Evolutionary conservation across 768 basidiomycete species (phyloP).

Genomic region (Leccinum sublutescens): DNA sequence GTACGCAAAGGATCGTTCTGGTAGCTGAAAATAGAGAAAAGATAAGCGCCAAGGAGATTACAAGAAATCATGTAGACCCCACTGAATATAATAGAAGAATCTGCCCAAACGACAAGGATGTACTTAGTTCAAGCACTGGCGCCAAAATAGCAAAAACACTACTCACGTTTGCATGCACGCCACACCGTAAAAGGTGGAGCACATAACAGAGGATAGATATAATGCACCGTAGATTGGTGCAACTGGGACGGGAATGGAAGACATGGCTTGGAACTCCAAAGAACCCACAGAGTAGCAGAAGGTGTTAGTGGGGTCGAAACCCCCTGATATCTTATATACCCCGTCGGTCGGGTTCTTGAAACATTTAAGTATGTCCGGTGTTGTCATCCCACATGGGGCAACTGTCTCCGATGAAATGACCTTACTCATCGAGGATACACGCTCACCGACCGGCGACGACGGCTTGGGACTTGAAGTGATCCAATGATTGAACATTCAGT

Average conservation of each 20-base stretch:
- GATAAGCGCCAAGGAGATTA: not conserved
- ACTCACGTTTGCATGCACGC: conserved; percentile 11
- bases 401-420: not conserved
- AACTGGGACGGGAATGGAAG: conserved; percentile 3
- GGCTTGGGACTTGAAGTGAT: not conserved
- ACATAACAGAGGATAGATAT: conserved; percentile 2
- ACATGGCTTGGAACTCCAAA: not conserved
- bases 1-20: conserved; percentile 1
- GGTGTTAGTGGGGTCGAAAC: not conserved
- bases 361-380: not conserved
- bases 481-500: not conserved
- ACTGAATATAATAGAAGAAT: conserved; percentile 12
- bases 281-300: not conserved
- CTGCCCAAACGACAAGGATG: not conserved
- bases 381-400: not conserved
- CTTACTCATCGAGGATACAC: not conserved
- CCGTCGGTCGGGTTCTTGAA: not conserved
- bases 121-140: not conserved
- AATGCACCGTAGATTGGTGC: conserved; percentile 3
- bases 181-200: conserved; percentile 7
- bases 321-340: not conserved
- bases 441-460: not conserved
- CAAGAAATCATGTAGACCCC: not conserved
- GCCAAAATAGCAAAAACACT: not conserved
- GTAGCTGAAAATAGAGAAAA: not conserved